phyloP scores from a whole-genome alignment of 805 yeast species.

The Vanderwaltozyma tropicalis region DNA sequence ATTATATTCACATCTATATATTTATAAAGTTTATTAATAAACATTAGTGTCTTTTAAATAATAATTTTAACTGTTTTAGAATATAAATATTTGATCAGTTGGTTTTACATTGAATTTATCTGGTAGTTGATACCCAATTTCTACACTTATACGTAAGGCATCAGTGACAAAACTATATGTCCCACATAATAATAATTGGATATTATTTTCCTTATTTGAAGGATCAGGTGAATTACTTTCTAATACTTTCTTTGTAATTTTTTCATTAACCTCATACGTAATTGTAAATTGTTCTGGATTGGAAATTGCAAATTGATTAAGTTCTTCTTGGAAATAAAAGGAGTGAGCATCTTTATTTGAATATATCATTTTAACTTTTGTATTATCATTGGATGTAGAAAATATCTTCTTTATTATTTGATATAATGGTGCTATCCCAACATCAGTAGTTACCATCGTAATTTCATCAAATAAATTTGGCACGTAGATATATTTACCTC shows the following conservation, averaged over 20 bases:
- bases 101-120: background rate
- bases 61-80: no score
- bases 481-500: no score
- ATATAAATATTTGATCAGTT: no score
- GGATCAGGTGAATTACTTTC: background rate
- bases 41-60: no score
- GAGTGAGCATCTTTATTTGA: no score
- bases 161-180: background rate
- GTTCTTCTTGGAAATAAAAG: background rate
- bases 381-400: background rate
- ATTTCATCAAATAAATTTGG: background rate
- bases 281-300: background rate
- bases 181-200: background rate
- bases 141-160: no score
- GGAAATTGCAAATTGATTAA: no score
- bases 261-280: slow-evolving; percentile 38
- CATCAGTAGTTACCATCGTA: background rate
- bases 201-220: no score
- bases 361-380: background rate
- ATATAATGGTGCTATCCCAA: background rate
- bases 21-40: no score
- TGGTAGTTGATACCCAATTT: background rate
- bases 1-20: no score
- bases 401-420: background rate
- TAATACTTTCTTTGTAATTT: slow-evolving; percentile 33